Base-by-base conservation (phyloP, 352 stramenopile genomes). In the Phytophthora sojae region DNA sequence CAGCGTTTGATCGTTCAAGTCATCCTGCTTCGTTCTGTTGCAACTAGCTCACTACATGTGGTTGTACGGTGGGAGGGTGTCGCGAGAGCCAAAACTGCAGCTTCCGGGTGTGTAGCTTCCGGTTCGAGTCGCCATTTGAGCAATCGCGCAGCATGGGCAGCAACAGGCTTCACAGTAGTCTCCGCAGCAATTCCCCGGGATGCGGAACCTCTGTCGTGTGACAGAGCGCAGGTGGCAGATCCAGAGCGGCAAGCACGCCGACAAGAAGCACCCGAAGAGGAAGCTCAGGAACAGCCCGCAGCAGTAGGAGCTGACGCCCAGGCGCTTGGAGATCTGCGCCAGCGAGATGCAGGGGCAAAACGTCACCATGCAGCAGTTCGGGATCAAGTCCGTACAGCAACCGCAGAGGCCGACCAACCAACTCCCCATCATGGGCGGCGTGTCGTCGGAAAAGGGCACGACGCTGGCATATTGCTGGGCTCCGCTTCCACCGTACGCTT, bases 41-140 rank as follows among this genome's bases (percentile, higher is more conserved):
- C 29, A 17, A 14, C n/a, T 52, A 29, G 7, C 19, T 44, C 25
- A 35, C 29, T 75, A 70, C 47, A 39, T 35, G 8, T 39, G 53
- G 17, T 69, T 67, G 49, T 80, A 80, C 12, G 73, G 69, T n/a
- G 73, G 69, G 17, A 80, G 57, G 0, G 73, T 69, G 29, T 77
- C 69, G 12, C 61, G 76, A 49, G 76, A 61, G 61, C 56, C n/a
- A 52, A 89, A 88, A 59, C 75, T 78, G 61, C 83, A 91, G 35
- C 49, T 78, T 37, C 73, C 69, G 1, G 69, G 79, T 35, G 30
- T 80, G 67, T 91, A 91, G 51, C 79, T 89, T 49, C 82, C 82
- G 2, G 75, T 35, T 68, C 82, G 77, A 21, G 80, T 86, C 32
- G 81, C 83, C 39, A 89, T 79, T 63, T 89, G 83, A 19, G 83